phyloP scores from a whole-genome alignment of 2,329 filamentous ascomycete species.

The Talaromyces sp. region DNA sequence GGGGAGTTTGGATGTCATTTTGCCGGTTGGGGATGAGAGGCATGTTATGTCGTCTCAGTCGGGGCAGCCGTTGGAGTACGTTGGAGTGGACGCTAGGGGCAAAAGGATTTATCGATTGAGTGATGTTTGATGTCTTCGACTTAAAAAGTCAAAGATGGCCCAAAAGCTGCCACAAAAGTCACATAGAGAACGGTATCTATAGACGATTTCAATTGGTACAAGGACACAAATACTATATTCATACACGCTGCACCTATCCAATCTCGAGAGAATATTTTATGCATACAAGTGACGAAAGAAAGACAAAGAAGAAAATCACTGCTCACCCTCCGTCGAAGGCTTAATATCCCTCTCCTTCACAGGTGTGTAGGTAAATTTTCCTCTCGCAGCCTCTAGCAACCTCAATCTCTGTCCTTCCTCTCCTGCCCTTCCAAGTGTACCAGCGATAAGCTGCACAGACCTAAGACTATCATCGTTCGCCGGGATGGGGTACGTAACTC shows the following conservation, averaged over 20 bases:
- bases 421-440: constrained; percentile 79
- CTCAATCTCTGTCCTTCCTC: constrained; percentile 69
- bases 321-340: constrained; percentile 19
- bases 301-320: constrained; percentile 20
- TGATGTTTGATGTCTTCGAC: not conserved
- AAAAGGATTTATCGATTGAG: constrained; percentile 30
- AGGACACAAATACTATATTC: constrained; percentile 26
- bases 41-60: constrained; percentile 32
- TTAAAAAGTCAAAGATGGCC: not conserved
- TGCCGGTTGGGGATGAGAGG: constrained; percentile 51
- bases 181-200: not conserved
- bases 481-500: constrained; percentile 94
- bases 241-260: constrained; percentile 21
- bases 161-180: constrained; percentile 10
- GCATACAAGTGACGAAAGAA: not conserved
- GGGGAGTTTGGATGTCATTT: constrained; percentile 48
- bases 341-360: constrained; percentile 24
- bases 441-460: constrained; percentile 74
- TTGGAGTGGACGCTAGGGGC: constrained; percentile 28
- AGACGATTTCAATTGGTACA: not conserved
- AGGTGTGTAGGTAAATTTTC: constrained; percentile 57
- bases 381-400: constrained; percentile 58
- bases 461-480: constrained; percentile 95
- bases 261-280: not conserved
- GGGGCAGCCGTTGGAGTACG: constrained; percentile 30